Evolutionary conservation across 1,284 basidiomycete species (phyloP).

Genomic region (Lentinula novae-zelandiae): DNA sequence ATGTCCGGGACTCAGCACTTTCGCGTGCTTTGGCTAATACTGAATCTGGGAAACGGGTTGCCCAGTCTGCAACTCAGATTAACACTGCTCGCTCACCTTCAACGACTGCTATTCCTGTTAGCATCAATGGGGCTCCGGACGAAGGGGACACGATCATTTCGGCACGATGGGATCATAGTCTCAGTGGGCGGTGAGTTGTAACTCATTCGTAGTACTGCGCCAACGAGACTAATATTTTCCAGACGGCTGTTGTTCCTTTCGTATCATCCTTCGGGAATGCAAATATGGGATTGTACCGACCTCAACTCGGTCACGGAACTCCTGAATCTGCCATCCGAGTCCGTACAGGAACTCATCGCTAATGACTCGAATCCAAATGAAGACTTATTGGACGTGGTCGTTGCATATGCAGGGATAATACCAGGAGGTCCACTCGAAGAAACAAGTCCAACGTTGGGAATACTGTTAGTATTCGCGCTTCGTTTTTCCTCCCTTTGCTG

Average conservation of each 20-base stretch:
- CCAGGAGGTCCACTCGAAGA: conserved; percentile 32
- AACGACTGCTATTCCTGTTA: background rate
- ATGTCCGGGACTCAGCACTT: background rate
- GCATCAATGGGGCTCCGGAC: conserved; percentile 7
- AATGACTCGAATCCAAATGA: conserved; percentile 8
- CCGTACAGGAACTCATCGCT: conserved; percentile 3
- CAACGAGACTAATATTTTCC: conserved; percentile 13
- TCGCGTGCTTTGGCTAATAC: conserved; percentile 8
- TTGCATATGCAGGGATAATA: conserved; percentile 44
- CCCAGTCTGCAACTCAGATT: background rate
- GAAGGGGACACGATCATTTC: conserved; percentile 24
- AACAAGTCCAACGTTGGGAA: conserved; percentile 44
- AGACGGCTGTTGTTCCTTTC: conserved; percentile 59
- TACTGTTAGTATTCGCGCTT: conserved; percentile 44
- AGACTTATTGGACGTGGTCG: conserved; percentile 26
- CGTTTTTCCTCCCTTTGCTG: background rate
- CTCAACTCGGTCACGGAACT: conserved; percentile 54
- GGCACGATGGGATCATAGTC: conserved; percentile 29
- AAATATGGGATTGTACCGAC: conserved; percentile 68
- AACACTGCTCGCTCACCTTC: background rate
- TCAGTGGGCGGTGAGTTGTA: conserved; percentile 27
- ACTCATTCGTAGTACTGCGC: conserved; percentile 18
- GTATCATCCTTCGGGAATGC: conserved; percentile 50
- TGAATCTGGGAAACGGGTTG: background rate
- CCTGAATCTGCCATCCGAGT: conserved; percentile 36